phyloP scores from a whole-genome alignment of 2,329 filamentous ascomycete species.

The Taxawa tesnikishii region DNA sequence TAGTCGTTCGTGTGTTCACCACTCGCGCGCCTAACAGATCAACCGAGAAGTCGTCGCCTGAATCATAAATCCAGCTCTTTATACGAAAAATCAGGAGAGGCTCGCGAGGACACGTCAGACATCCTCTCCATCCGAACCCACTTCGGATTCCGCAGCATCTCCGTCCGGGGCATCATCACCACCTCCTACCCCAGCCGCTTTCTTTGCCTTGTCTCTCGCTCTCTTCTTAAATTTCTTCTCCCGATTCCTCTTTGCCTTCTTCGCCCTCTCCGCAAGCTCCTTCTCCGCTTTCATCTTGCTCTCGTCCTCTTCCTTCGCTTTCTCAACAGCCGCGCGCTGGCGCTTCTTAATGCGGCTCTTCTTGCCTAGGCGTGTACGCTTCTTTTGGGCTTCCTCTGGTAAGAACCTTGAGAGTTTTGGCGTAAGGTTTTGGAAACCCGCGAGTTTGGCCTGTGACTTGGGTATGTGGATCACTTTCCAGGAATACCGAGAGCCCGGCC shows the following conservation, averaged over 20 bases:
- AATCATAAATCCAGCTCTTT: no score
- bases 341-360: slow-evolving; percentile 15
- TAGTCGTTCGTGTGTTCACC: no score
- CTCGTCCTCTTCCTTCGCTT: slow-evolving; percentile 12
- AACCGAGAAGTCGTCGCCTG: no score
- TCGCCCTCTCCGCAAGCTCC: slow-evolving; percentile 18
- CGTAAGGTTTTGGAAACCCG: background rate
- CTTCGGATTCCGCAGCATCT: no score
- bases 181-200: slow-evolving; percentile 10
- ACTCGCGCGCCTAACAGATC: no score
- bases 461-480: slow-evolving; percentile 15
- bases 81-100: no score
- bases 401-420: slow-evolving; percentile 2
- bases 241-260: slow-evolving; percentile 19
- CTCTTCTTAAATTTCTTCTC: slow-evolving; percentile 24
- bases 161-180: background rate
- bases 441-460: slow-evolving; percentile 4
- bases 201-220: slow-evolving; percentile 21
- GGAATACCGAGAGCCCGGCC: slow-evolving; percentile 12
- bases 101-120: no score
- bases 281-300: slow-evolving; percentile 14
- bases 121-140: no score
- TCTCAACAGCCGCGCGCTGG: slow-evolving; percentile 12
- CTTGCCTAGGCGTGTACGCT: slow-evolving; percentile 18
- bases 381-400: slow-evolving; percentile 7